Percentiles rank a stretch among this genome's conserved stretches.
Evolutionary conservation across 345 rosid genomes (phyloP).

Genomic region (Heritiera fomes): DNA sequence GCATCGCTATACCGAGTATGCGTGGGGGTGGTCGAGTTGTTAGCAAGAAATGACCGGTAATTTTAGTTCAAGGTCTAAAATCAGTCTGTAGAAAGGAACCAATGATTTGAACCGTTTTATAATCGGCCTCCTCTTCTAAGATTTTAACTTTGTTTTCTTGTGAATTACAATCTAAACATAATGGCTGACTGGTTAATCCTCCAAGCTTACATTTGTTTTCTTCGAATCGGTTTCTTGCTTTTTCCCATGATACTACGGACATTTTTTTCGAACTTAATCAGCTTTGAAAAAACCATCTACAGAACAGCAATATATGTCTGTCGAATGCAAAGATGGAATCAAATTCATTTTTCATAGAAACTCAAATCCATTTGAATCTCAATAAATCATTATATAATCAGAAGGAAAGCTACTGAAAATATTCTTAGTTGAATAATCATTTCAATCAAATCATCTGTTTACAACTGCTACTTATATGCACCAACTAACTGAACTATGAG

Average conservation of each 20-base stretch:
- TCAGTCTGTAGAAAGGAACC: background rate
- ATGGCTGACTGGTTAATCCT: background rate
- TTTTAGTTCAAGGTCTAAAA: conserved; percentile 5
- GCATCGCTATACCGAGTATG: background rate
- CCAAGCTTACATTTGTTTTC: background rate
- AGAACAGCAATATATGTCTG: background rate
- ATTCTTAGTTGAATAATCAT: background rate
- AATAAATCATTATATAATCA: background rate
- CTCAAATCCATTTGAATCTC: conserved; percentile 10
- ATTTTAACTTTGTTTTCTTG: background rate
- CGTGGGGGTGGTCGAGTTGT: background rate
- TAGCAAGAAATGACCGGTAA: background rate
- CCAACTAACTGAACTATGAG: background rate
- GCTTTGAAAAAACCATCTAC: background rate
- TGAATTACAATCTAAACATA: background rate
- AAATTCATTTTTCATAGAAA: background rate
- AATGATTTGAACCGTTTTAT: background rate
- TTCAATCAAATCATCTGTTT: background rate
- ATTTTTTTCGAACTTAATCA: background rate
- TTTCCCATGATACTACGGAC: too few relatives aligned
- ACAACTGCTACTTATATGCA: background rate
- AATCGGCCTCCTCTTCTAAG: background rate
- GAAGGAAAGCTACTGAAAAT: background rate
- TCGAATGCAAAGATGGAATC: background rate
- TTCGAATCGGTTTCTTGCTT: background rate